Evolutionary conservation across 345 rosid genomes (phyloP), one percentile per base, ranked within the genome.

Genomic region (Zanthoxylum bungeanum): DNA sequence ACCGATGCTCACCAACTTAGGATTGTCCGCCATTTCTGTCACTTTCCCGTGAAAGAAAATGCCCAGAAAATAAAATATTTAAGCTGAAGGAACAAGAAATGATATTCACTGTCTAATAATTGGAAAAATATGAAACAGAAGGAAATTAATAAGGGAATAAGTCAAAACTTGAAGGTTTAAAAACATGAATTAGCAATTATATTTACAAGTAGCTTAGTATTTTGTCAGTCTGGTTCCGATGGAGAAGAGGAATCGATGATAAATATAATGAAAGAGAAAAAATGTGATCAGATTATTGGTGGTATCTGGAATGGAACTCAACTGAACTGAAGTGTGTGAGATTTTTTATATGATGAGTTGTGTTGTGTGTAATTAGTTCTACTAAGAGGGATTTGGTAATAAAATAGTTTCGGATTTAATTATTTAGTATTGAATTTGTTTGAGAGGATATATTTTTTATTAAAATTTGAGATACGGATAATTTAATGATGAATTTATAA

Each of bases 1-100:
- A 21, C 34, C 50, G 33, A 31, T 49, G 33, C 86, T 84, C 58
- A 83, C 91, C 86, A 81, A 30, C 86, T 84, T 87, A 61, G 89
- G 78, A 66, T 74, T 81, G 33, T 84, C 91, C 85, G 81, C 83
- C 84, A 68, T 77, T 61, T 81, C 85, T 80, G 61, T 76, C 55
- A 74, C 67, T 79, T 70, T 78, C 76, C 53, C 36, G 50, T 65
- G 74, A 60, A 75, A 77, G 56, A 33, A 64, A 60, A 58, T 17
- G 11, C 8, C 53, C 24, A 42, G 58, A 40, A 58, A 56, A 42
- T 4, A 42, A 42, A 42, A 14, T 14, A n/a, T n/a, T n/a, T n/a
- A n/a, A n/a, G n/a, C n/a, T n/a, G n/a, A n/a, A n/a, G 67, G 28
- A 30, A 17, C 16, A 10, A 51, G 67, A 34, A 30, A 17, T 16